A percentile compares a stretch with the other conserved stretches of the same genome.
These are phyloP conservation scores for Aspergillus indologenus DNA, from an alignment of 495 filamentous ascomycete genomes.

Conservation along the genomic window DNA sequence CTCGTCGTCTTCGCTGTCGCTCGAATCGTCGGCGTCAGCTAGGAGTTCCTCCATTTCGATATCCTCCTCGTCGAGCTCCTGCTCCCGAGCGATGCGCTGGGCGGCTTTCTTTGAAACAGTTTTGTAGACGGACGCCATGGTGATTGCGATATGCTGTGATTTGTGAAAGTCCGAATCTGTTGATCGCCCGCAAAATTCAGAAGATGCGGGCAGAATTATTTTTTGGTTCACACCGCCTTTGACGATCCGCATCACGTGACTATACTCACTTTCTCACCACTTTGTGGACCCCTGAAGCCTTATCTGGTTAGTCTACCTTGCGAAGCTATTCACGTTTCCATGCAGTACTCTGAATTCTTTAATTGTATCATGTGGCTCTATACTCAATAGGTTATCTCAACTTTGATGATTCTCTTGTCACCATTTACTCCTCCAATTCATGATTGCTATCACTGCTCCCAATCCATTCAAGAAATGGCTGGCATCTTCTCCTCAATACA, in stretches of 20 bases:
- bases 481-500: too few species aligned
- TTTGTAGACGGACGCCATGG: slow-evolving; percentile 95
- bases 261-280: not conserved
- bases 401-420: too few species aligned
- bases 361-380: too few species aligned
- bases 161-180: slow-evolving; percentile 8
- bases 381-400: too few species aligned
- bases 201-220: slow-evolving; percentile 46
- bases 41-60: slow-evolving; percentile 42
- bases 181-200: slow-evolving; percentile 21
- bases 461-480: too few species aligned
- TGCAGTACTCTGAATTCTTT: too few species aligned
- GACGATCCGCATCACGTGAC: slow-evolving; percentile 24
- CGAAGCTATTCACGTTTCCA: not conserved
- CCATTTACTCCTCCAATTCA: too few species aligned
- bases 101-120: slow-evolving; percentile 67
- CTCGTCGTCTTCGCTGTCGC: slow-evolving; percentile 49
- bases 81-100: slow-evolving; percentile 28
- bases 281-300: not conserved
- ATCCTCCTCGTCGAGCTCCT: slow-evolving; percentile 37
- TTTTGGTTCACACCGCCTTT: slow-evolving; percentile 36
- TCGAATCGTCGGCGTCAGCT: slow-evolving; percentile 41
- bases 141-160: slow-evolving; percentile 20
- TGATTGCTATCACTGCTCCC: too few species aligned
- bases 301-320: not conserved